Evolutionary conservation across 2,329 filamentous ascomycete species (phyloP).

Genomic region (Alternaria panax): DNA sequence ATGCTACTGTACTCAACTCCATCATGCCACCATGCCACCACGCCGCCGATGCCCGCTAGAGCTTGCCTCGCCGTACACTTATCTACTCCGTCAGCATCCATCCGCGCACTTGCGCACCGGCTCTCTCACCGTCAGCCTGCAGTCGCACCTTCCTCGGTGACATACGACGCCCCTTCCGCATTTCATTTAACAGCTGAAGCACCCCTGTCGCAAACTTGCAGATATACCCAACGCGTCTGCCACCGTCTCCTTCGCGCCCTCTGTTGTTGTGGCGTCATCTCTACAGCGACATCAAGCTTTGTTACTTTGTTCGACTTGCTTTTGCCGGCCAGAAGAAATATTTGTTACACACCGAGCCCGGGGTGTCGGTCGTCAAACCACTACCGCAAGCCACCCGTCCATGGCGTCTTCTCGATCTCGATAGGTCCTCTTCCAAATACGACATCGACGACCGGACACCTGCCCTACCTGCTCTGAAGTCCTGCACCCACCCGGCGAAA

Average conservation of each 20-base stretch:
- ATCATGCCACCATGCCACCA: constrained; percentile 11
- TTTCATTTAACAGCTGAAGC: constrained; percentile 14
- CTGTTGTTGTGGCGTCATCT: background rate
- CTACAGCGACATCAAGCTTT: background rate
- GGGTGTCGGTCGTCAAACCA: constrained; percentile 20
- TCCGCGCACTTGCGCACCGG: background rate
- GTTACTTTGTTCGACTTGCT: constrained; percentile 9
- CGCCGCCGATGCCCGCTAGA: background rate
- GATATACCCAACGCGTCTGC: constrained; percentile 8
- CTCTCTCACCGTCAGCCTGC: background rate
- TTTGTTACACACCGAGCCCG: constrained; percentile 9
- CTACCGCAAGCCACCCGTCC: constrained; percentile 22
- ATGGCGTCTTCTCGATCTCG: constrained; percentile 5
- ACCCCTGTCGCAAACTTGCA: constrained; percentile 11
- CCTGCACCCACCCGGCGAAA: background rate
- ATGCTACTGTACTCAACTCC: constrained; percentile 5
- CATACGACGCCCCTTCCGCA: constrained; percentile 16
- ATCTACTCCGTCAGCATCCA: background rate
- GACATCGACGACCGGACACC: background rate
- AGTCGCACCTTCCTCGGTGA: constrained; percentile 13
- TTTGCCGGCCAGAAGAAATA: constrained; percentile 12
- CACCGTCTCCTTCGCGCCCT: background rate
- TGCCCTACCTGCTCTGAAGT: background rate
- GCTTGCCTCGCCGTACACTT: background rate
- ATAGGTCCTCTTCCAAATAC: constrained; percentile 14